A percentile compares a stretch with the other conserved stretches of the same genome.
Evolutionary conservation across 805 yeast species (phyloP).

Genomic region (Metschnikowia arizonensis): DNA sequence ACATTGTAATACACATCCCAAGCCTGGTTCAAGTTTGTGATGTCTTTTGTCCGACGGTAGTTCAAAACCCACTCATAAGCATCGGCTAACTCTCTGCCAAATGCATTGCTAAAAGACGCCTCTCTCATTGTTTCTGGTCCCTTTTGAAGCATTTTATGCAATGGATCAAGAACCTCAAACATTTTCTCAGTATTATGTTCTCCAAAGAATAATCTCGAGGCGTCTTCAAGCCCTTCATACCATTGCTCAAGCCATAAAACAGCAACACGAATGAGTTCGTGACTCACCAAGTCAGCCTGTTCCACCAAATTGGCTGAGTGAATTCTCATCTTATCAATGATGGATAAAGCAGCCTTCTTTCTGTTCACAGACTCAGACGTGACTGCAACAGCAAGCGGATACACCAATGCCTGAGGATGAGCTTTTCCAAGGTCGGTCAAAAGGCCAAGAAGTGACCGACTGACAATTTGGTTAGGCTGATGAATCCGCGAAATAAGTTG

Average conservation of each 20-base stretch:
- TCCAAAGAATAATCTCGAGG: conserved; percentile 87
- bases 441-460: conserved; percentile 72
- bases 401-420: conserved; percentile 95
- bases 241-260: conserved; percentile 97
- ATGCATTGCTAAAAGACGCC: conserved; percentile 85
- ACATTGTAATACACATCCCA: conserved; percentile 97
- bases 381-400: conserved; percentile 92
- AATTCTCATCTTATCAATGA: conserved; percentile 85
- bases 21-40: conserved; percentile 87
- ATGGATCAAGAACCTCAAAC: conserved; percentile 86
- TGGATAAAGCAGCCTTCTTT: conserved; percentile 85
- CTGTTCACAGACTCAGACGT: conserved; percentile 88
- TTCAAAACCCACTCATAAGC: conserved; percentile 92
- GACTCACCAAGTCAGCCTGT: conserved; percentile 92
- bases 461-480: conserved; percentile 84
- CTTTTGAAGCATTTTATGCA: conserved; percentile 76
- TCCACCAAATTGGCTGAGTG: conserved; percentile 83
- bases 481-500: conserved; percentile 95
- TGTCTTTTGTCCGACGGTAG: conserved; percentile 79
- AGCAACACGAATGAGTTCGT: conserved; percentile 89
- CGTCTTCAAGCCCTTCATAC: conserved; percentile 97
- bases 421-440: conserved; percentile 87
- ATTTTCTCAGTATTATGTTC: conserved; percentile 93
- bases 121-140: conserved; percentile 94
- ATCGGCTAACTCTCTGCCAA: conserved; percentile 87